Evolutionary conservation across 495 filamentous ascomycete species (phyloP), one percentile per base, ranked within the genome.

Genomic region (Aspergillus leporis): DNA sequence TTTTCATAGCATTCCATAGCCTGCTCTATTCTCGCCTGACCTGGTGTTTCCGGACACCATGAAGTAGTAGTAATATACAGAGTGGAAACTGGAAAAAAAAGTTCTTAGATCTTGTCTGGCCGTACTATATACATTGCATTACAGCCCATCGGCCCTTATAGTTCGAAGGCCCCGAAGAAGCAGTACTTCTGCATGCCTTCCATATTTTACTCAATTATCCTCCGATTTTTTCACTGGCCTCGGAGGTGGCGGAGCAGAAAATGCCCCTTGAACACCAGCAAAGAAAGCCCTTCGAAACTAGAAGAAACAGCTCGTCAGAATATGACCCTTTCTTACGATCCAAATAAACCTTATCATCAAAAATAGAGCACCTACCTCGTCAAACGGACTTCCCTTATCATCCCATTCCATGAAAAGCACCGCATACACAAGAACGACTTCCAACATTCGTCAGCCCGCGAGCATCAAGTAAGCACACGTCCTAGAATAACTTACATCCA

Each of bases 361-460:
- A 41, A n/a, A 40, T 21, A 51, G 6, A 59, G 51, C 13, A 70
- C 71, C 64, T 51, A 79, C 74, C 53, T 74, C 82, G 55, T 85
- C 77, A 68, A 91, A 89, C 2, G 87, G 86, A 46, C 82, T 79
- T 23, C 78, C 77, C 55, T 82, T 78, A 16, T 79, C 74, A 58
- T 81, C 81, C 86, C 86, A 92, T 55, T 96, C 87, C 83, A 92
- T 84, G 63, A 90, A 92, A 9, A 96, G 77, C 25, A 92, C 77
- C 5, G 83, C 77, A 68, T 93, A 96, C n/a, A 85, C 68, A 13
- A 88, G 28, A 9, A 93, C 82, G 67, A 81, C 89, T 92, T 68
- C 30, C 46, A 19, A 61, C 13, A 47, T 51, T 45, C 57, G 53
- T 16, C 19, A 23, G 53, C 66, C 53, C 59, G 60, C 46, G 5